phyloP scores from a whole-genome alignment of 495 filamentous ascomycete genomes.

The Trichoderma asperelloides region DNA sequence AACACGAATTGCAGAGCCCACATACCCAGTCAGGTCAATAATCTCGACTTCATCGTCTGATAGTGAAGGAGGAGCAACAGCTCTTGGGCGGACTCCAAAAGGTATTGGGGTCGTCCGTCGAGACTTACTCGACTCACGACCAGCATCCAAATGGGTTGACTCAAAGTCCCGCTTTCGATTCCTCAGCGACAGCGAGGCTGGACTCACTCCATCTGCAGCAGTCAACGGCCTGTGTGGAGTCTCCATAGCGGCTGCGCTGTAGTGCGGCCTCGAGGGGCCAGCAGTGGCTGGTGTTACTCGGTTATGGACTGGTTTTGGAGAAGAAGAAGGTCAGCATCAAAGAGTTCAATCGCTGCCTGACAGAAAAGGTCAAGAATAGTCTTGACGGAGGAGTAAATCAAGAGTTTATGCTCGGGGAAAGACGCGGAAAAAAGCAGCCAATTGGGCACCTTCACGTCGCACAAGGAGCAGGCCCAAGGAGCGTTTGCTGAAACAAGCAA shows the following conservation, averaged over 20 bases:
- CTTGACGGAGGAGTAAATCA: not conserved
- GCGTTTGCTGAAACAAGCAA: not conserved
- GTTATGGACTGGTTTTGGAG: not conserved
- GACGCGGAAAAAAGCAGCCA: not conserved
- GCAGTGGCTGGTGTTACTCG: not conserved
- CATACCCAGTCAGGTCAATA: conserved; percentile 26
- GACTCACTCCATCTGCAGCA: not conserved
- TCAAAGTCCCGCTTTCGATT: conserved; percentile 29
- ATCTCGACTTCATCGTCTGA: conserved; percentile 11
- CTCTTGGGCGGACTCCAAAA: not conserved
- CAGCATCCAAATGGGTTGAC: conserved; percentile 17
- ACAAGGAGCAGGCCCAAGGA: not conserved
- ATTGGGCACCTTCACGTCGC: not conserved
- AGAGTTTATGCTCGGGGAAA: not conserved
- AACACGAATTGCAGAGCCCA: not conserved
- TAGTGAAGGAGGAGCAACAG: not conserved
- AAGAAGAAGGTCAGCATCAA: not conserved
- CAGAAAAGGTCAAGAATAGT: not conserved
- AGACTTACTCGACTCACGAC: conserved; percentile 20
- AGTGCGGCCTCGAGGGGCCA: not conserved
- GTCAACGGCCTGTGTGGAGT: conserved; percentile 11
- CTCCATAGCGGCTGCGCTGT: conserved; percentile 9
- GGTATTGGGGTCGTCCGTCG: conserved; percentile 23
- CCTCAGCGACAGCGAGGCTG: conserved; percentile 1
- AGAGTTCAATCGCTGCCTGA: not conserved